Evolutionary conservation across 2,329 filamentous ascomycete species (phyloP), one percentile per base, ranked within the genome.

Genomic region (Arthrobotrys sphaeroides): DNA sequence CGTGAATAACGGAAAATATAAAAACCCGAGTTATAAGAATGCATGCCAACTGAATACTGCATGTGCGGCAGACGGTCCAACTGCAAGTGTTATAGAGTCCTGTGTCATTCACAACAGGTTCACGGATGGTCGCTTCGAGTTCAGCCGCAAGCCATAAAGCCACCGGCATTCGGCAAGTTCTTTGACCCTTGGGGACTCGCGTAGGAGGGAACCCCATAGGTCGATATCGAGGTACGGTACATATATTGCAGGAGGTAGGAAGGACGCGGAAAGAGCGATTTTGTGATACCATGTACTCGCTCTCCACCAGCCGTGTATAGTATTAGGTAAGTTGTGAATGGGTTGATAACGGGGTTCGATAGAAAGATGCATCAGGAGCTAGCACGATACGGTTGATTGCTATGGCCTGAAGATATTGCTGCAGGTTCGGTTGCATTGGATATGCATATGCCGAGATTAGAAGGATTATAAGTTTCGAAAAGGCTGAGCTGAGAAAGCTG

Each of bases 81-180:
- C 18, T 55, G 51, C 51, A n/a, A n/a, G n/a, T n/a, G n/a, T n/a
- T n/a, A n/a, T 55, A 22, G 5, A n/a, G 20, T 20, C 16, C 36
- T 55, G 51, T 55, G 51, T 55, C 28, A 55, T 38, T 40, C 1
- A 5, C 12, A 2, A n/a, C 36, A n/a, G 36, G 28, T 33, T 40
- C 26, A 16, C 5, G 5, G 26, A 33, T 3, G 28, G 36, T 55
- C 22, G 45, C 5, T 24, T 40, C 7, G 42, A 12, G 42, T 62
- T 72, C 67, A 72, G 67, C 67, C 59, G 67, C 67, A 72, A 49
- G 59, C 47, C 26, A 72, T 26, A 36, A 47, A 53, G 42, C 61
- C 31, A 47, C 51, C 28, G 20, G 53, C n/a, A 10, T 43, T 49
- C 55, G 55, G 66, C 55, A 43, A 9, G 55, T n/a, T 36, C 9